phyloP scores from a whole-genome alignment of 2,329 filamentous ascomycete species.

The Chaetomiaceae sp. region DNA sequence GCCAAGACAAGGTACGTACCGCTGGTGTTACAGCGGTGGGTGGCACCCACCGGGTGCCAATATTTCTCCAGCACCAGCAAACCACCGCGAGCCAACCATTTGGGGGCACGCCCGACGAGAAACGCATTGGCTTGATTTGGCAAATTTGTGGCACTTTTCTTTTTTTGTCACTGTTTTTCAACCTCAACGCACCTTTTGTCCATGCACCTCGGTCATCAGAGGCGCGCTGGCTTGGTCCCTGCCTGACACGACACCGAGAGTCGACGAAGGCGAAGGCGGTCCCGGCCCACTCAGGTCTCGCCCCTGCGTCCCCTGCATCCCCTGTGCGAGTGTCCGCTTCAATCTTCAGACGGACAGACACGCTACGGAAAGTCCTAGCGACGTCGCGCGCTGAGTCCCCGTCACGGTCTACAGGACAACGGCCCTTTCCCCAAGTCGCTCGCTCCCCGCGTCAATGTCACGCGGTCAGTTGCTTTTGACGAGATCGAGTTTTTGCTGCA shows the following conservation, averaged over 20 bases:
- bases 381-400: neutral
- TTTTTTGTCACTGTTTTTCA: neutral
- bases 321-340: neutral
- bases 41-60: neutral
- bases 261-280: no score
- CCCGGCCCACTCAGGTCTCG: neutral
- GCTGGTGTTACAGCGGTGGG: no score
- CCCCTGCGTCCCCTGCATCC: neutral
- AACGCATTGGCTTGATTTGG: neutral
- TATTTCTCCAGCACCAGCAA: neutral
- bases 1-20: neutral
- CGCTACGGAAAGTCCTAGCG: neutral
- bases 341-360: neutral
- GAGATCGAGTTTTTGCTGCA: neutral
- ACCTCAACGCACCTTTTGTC: neutral
- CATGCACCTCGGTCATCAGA: neutral
- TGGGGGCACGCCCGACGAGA: neutral
- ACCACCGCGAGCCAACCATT: neutral
- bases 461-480: neutral
- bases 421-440: neutral
- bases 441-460: neutral
- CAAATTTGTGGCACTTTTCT: neutral
- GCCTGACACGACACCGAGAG: neutral
- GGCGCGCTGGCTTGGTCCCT: neutral
- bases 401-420: neutral